Conservation (phyloP, 345 rosid species). For the Nasturtium officinale region DNA sequence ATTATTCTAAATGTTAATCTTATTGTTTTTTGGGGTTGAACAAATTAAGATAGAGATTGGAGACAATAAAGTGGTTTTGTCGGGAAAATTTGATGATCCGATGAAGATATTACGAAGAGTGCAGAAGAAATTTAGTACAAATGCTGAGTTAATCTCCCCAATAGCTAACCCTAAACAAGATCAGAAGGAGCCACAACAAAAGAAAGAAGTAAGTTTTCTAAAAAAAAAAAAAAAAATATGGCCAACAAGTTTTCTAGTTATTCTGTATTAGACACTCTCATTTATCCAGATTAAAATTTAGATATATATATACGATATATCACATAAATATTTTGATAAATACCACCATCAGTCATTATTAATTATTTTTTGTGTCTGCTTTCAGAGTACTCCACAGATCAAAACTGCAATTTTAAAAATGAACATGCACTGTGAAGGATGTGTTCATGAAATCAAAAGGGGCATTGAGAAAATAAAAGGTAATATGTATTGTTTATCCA, state of each 20-base stretch:
- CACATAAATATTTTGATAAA: not conserved
- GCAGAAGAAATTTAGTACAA: constrained; percentile 53
- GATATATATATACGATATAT: not conserved
- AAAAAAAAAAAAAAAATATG: too few species aligned
- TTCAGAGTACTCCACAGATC: constrained; percentile 43
- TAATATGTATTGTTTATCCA: not conserved
- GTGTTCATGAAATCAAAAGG: constrained; percentile 58
- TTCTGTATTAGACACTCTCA: not conserved
- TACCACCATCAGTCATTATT: not conserved
- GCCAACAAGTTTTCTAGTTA: too few species aligned
- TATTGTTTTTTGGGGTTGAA: constrained; percentile 53
- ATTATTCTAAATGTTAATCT: not conserved
- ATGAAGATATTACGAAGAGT: constrained; percentile 51
- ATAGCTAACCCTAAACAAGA: constrained; percentile 37
- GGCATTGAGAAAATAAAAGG: constrained; percentile 57
- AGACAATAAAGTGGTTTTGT: constrained; percentile 50
- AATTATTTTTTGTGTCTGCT: not conserved
- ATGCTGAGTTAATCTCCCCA: constrained; percentile 61
- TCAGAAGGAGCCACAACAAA: constrained; percentile 40
- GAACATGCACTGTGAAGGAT: constrained; percentile 72
- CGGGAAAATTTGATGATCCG: constrained; percentile 57
- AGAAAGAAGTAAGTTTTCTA: constrained; percentile 43
- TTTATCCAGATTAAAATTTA: not conserved
- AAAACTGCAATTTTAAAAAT: constrained; percentile 50
- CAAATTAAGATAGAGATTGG: constrained; percentile 47